Evolutionary conservation across 1,284 basidiomycete species (phyloP).

Genomic region (Sphaerobolus stellatus): DNA sequence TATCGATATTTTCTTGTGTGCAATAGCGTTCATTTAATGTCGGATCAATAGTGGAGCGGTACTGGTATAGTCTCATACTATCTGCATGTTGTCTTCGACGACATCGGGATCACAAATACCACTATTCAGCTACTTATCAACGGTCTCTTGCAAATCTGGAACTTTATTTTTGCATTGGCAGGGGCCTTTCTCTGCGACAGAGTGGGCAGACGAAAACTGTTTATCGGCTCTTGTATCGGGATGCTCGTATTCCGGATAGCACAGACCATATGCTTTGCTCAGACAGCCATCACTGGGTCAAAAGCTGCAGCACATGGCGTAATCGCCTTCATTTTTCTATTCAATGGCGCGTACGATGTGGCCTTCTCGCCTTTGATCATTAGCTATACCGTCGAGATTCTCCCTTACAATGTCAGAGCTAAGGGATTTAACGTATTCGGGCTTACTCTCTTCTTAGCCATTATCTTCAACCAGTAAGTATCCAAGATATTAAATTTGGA

Average conservation of each 20-base stretch:
- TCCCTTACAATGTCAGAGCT: constrained; percentile 69
- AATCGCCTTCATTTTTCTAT: constrained; percentile 77
- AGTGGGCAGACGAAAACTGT: constrained; percentile 62
- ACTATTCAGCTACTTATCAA: constrained; percentile 50
- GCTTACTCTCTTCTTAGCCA: constrained; percentile 61
- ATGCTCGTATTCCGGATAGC: constrained; percentile 72
- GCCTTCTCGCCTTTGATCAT: constrained; percentile 75
- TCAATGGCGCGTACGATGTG: constrained; percentile 67
- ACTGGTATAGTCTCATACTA: constrained; percentile 78
- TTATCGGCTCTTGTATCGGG: constrained; percentile 59
- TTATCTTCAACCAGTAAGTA: constrained; percentile 70
- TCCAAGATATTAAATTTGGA: too few species aligned
- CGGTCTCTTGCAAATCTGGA: constrained; percentile 73
- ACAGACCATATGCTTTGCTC: constrained; percentile 72
- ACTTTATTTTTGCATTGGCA: constrained; percentile 58
- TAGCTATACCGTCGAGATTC: constrained; percentile 72
- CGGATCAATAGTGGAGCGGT: constrained; percentile 66
- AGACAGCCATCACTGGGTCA: constrained; percentile 47
- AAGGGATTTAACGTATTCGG: constrained; percentile 76
- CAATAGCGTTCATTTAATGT: too few species aligned
- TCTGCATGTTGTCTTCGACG: constrained; percentile 66
- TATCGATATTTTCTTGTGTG: constrained; percentile 1
- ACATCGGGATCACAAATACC: constrained; percentile 64
- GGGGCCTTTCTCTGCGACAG: constrained; percentile 60
- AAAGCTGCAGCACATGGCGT: constrained; percentile 57